phyloP scores from a whole-genome alignment of 306 rosid genomes.

The Castanea mollissima region DNA sequence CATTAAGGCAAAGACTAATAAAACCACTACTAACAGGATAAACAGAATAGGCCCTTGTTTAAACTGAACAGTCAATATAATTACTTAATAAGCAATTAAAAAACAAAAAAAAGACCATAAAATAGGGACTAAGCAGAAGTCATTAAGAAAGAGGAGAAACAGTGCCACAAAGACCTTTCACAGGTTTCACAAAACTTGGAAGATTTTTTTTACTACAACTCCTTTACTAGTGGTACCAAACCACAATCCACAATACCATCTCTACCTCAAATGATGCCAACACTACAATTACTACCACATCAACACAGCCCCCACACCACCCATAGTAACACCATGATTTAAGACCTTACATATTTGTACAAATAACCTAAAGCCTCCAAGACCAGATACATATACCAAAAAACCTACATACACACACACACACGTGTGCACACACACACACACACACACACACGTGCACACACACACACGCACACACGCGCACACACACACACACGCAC shows the following conservation, averaged over 20 bases:
- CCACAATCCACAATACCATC: background rate
- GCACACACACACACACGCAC: no score
- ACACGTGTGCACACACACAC: no score
- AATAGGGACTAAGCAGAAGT: no score
- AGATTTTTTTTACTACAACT: background rate
- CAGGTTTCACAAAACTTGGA: background rate
- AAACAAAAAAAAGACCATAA: background rate
- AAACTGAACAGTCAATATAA: background rate
- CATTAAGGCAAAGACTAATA: background rate
- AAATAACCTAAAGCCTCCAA: background rate
- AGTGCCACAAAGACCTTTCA: no score
- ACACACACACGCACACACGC: no score
- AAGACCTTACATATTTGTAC: background rate
- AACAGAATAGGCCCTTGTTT: background rate
- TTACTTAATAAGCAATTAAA: background rate
- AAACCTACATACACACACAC: no score
- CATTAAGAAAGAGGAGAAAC: background rate
- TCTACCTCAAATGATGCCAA: background rate
- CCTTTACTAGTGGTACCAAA: background rate
- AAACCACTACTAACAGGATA: background rate
- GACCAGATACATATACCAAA: background rate
- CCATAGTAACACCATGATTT: background rate
- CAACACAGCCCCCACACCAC: background rate
- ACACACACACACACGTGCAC: accelerated
- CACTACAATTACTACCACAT: background rate